Evolutionary conservation across 495 filamentous ascomycete genomes (phyloP).

Genomic region (Aspergillus incahuasiensis): DNA sequence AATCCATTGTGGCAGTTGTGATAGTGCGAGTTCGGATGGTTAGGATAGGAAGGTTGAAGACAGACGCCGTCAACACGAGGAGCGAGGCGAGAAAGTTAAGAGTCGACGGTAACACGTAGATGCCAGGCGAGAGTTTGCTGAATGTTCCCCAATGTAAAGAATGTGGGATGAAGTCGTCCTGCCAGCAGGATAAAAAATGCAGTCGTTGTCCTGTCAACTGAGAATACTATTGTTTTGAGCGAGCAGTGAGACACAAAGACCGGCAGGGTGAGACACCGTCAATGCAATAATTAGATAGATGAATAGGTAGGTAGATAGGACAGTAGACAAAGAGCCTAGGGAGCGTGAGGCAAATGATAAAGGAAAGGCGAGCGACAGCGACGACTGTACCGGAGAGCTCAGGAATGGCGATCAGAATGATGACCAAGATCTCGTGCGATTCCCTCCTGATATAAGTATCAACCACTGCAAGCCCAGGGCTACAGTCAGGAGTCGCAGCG

Average conservation of each 20-base stretch:
- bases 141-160: conserved; percentile 26
- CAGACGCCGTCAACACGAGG: conserved; percentile 6
- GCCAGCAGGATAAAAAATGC: conserved; percentile 39
- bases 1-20: conserved; percentile 18
- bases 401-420: conserved; percentile 6
- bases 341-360: conserved; percentile 5
- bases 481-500: background rate
- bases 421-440: conserved; percentile 13
- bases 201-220: conserved; percentile 45
- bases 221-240: conserved; percentile 20
- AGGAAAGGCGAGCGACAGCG: conserved; percentile 3
- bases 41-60: conserved; percentile 3
- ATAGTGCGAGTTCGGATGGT: background rate
- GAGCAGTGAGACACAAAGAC: conserved; percentile 28
- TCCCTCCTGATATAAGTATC: conserved; percentile 15
- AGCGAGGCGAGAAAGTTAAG: conserved; percentile 10
- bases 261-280: conserved; percentile 19
- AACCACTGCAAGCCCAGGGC: background rate
- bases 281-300: conserved; percentile 7
- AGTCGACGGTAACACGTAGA: background rate
- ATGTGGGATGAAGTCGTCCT: conserved; percentile 28
- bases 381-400: background rate
- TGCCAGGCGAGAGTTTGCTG: conserved; percentile 5
- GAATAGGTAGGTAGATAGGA: background rate
- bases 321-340: conserved; percentile 5